Percentiles rank a stretch among this genome's conserved stretches.
phyloP scores from a whole-genome alignment of 2,329 filamentous ascomycete genomes.

The Alternaria gaisen region DNA sequence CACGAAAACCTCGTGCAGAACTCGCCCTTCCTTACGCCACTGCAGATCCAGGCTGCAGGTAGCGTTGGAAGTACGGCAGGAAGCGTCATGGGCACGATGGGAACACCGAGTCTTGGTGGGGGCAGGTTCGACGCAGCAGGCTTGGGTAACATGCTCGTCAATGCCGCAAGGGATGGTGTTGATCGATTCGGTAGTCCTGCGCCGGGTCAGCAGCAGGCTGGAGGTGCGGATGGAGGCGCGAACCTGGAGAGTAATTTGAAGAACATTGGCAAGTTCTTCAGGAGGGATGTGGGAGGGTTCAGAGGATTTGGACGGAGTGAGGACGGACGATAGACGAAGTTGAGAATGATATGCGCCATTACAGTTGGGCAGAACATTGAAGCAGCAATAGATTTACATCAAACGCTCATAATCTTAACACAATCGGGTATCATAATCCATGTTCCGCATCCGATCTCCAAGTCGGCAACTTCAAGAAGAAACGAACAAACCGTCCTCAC shows the following conservation, averaged over 20 bases:
- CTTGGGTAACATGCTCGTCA: slow-evolving; percentile 87
- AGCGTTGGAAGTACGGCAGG: slow-evolving; percentile 52
- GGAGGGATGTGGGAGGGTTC: slow-evolving; percentile 75
- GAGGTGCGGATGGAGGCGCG: slow-evolving; percentile 55
- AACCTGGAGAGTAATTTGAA: slow-evolving; percentile 93
- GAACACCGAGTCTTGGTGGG: slow-evolving; percentile 50
- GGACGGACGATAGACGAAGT: slow-evolving; percentile 34
- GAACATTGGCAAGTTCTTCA: slow-evolving; percentile 96
- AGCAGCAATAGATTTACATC: not conserved
- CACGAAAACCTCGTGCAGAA: slow-evolving; percentile 69
- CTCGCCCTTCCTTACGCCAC: slow-evolving; percentile 48
- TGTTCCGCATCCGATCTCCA: not conserved
- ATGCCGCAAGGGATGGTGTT: slow-evolving; percentile 83
- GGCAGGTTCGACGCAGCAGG: slow-evolving; percentile 77
- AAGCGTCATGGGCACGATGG: slow-evolving; percentile 52
- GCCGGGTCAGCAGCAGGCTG: slow-evolving; percentile 44
- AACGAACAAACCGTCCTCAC: not conserved
- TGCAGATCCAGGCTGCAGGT: slow-evolving; percentile 48
- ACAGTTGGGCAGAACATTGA: not conserved
- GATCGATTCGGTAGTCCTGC: slow-evolving; percentile 73
- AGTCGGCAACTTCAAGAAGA: not conserved
- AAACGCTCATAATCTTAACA: not conserved
- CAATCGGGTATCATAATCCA: slow-evolving; percentile 3
- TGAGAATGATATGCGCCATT: not conserved
- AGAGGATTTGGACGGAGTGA: slow-evolving; percentile 49